Base-by-base conservation (phyloP, 768 basidiomycete species). In the Harrya chromipes region DNA sequence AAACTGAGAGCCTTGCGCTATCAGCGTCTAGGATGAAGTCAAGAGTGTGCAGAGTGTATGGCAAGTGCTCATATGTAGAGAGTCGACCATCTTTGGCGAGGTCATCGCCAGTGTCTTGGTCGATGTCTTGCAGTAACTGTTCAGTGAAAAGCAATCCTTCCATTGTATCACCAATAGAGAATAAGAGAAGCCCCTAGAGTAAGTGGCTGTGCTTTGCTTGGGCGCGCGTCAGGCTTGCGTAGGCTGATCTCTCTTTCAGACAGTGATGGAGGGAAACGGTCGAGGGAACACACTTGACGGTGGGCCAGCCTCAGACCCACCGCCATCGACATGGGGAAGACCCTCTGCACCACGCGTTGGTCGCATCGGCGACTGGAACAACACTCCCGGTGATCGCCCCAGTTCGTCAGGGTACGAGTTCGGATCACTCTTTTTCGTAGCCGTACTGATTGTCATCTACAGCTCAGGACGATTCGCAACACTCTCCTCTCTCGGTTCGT, bases 61-160 rank as follows among this genome's bases (percentile, higher is more conserved):
- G 94, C 82, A 58, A 98, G 87, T 49, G 92, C 94, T 55, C n/a
- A n/a, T n/a, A 99, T 81, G 67, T 86, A 99, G 75, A 99, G 16
- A 97, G 76, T 57, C 87, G 85, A 59, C 90, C 85, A 45, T 87
- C 80, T 29, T 77, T 78, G 21, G 87, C 83, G 53, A 99, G 84
- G 68, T 94, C 94, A 59, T 92, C 90, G 67, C 92, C 98, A 17
- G 87, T 79, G 56, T 87, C 83, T 3, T 68, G 67, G 33, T 68
- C 66, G 47, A 94, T 84, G 53, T 83, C 78, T 59, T 83, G n/a
- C n/a, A n/a, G n/a, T n/a, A n/a, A n/a, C n/a, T 87, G 70, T 94
- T 90, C 95, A 99, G 24, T 91, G 82, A 3, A 91, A 92, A 20
- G 94, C 93, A 13, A 95, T 95, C 97, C 97, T 98, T 16, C 97